Conservation (phyloP, 768 basidiomycete genomes). For the Calocybe cyanea region DNA sequence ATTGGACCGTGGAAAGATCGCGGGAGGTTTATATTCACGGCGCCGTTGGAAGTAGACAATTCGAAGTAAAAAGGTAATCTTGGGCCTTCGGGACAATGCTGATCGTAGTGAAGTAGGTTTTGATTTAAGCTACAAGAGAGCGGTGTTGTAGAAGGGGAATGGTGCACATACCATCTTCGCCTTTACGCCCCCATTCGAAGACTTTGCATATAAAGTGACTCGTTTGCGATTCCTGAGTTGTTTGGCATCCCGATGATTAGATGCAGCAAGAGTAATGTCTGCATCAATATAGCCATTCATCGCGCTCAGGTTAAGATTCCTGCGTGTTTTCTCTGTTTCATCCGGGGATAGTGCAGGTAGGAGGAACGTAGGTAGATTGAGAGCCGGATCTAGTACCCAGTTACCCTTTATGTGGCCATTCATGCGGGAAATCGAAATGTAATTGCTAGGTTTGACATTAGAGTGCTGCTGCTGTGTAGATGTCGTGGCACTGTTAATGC, state of each 20-base stretch:
- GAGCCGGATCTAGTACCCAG: constrained; percentile 41
- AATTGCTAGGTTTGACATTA: constrained; percentile 33
- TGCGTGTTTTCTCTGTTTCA: constrained; percentile 35
- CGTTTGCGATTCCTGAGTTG: constrained; percentile 9
- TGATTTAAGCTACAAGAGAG: too few relatives aligned
- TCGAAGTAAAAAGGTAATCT: constrained; percentile 22
- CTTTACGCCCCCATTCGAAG: constrained; percentile 25
- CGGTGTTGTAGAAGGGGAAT: too few relatives aligned
- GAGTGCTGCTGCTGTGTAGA: too few relatives aligned
- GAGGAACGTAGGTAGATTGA: constrained; percentile 33
- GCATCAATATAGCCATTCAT: constrained; percentile 31
- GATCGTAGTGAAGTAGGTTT: neutral
- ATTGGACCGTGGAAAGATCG: constrained; percentile 38
- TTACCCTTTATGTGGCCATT: constrained; percentile 29
- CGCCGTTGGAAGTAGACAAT: constrained; percentile 23
- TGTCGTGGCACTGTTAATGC: constrained; percentile 4
- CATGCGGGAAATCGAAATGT: constrained; percentile 23
- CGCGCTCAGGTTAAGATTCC: constrained; percentile 32
- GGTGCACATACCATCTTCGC: constrained; percentile 22
- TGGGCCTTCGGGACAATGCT: constrained; percentile 17
- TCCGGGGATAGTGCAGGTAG: constrained; percentile 32
- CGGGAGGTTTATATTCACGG: constrained; percentile 31
- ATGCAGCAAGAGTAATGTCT: constrained; percentile 33
- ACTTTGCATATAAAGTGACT: constrained; percentile 16
- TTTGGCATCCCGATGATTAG: constrained; percentile 1